Base-by-base conservation (phyloP, 495 filamentous ascomycete species). In the Daldinia grandis region DNA sequence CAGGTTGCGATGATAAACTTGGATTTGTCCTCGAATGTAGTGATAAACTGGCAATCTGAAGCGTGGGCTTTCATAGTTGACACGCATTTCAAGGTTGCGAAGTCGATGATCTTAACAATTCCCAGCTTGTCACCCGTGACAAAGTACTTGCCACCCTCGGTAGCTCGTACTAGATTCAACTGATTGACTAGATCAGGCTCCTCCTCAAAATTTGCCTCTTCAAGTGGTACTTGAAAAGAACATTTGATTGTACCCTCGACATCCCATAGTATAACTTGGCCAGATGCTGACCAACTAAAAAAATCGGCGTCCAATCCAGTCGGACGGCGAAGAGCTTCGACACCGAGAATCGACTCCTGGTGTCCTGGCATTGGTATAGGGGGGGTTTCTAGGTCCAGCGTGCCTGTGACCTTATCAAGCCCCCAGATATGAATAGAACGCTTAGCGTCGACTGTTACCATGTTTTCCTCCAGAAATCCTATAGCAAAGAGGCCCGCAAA, bases 41-140 rank as follows among this genome's bases (percentile, higher is more conserved):
- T 87, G 56, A 98, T 91, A 71, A 92, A 92, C 33, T 92, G 92
- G 65, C 97, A 92, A 69, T 98, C 94, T 10, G 88, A 88, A 9
- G 89, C 86, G 79, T 99, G 95, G 21, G 94, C 96, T 73, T 95
- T 95, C 47, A 90, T 87, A 75, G 89, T 86, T 59, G 87, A 83
- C 5, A 86, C 69, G 55, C 86, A 89, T 31, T 79, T 70, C 76
- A 87, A 83, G 44, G 74, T 86, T 54, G 71, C 76, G 58, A 71
- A 81, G 72, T 82, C 85, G 44, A 80, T 85, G 44, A 81, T 84
- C 79, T 91, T 87, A 49, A 98, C 78, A 40, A 95, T 87, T 50
- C 95, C 95, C 60, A 90, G 86, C 76, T 88, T 93, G 79, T 98
- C 96, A 5, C 95, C 95, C 15, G 91, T 87, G 6, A 95, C 83